Percentiles rank a stretch among this genome's conserved stretches.
Conservation (phyloP, 495 filamentous ascomycete genomes). For the Pyrenopolyporus hunteri region DNA sequence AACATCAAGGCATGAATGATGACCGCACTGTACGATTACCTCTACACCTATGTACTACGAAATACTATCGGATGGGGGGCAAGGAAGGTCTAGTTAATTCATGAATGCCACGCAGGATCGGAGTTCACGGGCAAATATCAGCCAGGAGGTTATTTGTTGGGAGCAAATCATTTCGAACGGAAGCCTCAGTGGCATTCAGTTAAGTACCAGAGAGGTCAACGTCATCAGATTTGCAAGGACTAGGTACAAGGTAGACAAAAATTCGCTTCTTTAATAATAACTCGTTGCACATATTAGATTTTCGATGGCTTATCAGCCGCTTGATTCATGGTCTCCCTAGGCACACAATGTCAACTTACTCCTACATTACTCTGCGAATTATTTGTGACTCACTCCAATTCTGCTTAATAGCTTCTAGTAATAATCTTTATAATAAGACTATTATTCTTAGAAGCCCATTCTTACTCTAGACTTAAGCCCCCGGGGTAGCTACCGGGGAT, state of each 20-base stretch:
- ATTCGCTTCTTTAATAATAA: slow-evolving; percentile 23
- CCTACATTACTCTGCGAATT: no score
- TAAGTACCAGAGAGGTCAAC: not conserved
- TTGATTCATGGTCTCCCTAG: no score
- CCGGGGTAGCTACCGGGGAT: no score
- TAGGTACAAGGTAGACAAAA: slow-evolving; percentile 19
- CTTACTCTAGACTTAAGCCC: no score
- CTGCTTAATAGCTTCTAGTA: no score
- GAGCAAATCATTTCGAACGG: no score
- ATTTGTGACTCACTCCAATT: no score
- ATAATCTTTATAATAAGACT: no score
- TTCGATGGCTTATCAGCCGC: not conserved
- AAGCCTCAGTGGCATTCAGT: no score
- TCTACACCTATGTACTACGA: not conserved
- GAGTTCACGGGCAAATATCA: slow-evolving; percentile 4
- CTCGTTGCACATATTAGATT: slow-evolving; percentile 11
- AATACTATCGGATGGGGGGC: slow-evolving; percentile 1
- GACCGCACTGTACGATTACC: not conserved
- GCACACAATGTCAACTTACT: no score
- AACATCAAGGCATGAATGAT: slow-evolving; percentile 28
- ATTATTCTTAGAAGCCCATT: no score
- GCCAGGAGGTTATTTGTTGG: not conserved
- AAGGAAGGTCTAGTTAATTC: not conserved
- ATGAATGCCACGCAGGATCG: not conserved
- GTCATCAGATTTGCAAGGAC: slow-evolving; percentile 7